Evolutionary conservation across 495 filamentous ascomycete genomes (phyloP), one percentile per base, ranked within the genome.

Genomic region (Delitschia confertaspora): DNA sequence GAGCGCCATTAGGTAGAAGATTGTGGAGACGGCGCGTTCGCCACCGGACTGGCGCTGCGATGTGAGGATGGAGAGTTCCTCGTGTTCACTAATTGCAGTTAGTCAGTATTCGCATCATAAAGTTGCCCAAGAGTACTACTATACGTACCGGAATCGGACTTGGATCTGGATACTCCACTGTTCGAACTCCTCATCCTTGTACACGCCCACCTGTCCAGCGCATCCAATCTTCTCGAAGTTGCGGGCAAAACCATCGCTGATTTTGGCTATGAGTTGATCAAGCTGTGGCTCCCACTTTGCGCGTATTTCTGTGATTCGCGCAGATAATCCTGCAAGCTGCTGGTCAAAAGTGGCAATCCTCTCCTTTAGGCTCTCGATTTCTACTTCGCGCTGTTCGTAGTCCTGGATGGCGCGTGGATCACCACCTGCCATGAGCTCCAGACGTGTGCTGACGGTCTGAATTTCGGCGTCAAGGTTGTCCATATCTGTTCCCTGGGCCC

Each of bases 1-100:
- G 6, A 99, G 74, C 1, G 93, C 85, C 89, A 99, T 96, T 48
- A 99, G 85, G 64, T 95, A 99, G 74, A 95, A 99, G 59, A 99
- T 94, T 2, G 91, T 99, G 22, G 83, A 88, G 23, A 99, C 91
- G 19, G 91, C 87, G 27, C 93, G 81, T 66, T 99, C 91, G 41
- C 91, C 91, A 48, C 91, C 91, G 14, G 88, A 95, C 63, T 99
- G 91, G 22, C 93, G 85, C 60, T 96, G 88, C 18, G 83, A 78
- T 60, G 89, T 79, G 5, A 99, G 76, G 16, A 85, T 66, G 30
- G 89, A 85, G 13, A 99, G 76, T 7, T 71, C 74, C 59, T 95
- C 93, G 59, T 78, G 71, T 60, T 93, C 81, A 44, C 83, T 84
- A 54, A 42, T 20, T 14, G 1, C 17, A 26, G 18, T 47, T 34